phyloP scores from a whole-genome alignment of 495 filamentous ascomycete genomes.

The Patellaria atrata region DNA sequence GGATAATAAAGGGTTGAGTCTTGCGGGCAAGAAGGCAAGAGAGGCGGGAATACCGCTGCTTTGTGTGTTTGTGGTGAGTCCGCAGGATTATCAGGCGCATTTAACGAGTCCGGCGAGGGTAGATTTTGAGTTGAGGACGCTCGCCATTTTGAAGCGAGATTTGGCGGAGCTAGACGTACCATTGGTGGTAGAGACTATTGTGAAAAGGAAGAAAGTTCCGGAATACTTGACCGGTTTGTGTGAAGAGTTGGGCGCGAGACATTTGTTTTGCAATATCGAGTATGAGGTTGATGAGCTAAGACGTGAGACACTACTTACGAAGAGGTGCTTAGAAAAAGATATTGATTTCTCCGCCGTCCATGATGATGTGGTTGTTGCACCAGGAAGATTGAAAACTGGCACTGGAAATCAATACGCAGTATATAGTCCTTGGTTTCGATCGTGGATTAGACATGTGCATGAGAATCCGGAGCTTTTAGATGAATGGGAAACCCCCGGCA shows the following conservation, averaged over 20 bases:
- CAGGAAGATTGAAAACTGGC: constrained; percentile 47
- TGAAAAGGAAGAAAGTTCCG: constrained; percentile 48
- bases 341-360: constrained; percentile 52
- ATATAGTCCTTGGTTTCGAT: constrained; percentile 66
- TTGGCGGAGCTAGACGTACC: constrained; percentile 63
- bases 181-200: constrained; percentile 57
- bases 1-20: constrained; percentile 60
- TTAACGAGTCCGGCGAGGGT: constrained; percentile 55
- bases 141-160: constrained; percentile 50
- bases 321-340: constrained; percentile 40
- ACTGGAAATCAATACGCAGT: constrained; percentile 69
- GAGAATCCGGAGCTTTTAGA: constrained; percentile 50
- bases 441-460: constrained; percentile 62
- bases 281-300: constrained; percentile 69
- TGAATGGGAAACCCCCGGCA: constrained; percentile 39
- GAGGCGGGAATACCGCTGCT: constrained; percentile 54
- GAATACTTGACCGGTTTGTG: constrained; percentile 52
- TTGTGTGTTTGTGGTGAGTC: constrained; percentile 65
- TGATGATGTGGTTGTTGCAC: constrained; percentile 71
- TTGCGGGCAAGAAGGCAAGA: constrained; percentile 52
- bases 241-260: constrained; percentile 58
- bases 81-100: constrained; percentile 78
- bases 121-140: constrained; percentile 61
- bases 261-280: constrained; percentile 57
- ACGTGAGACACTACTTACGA: constrained; percentile 54